Evolutionary conservation across 139 green algal species (phyloP).

Genomic region (Picochlorum sp.): DNA sequence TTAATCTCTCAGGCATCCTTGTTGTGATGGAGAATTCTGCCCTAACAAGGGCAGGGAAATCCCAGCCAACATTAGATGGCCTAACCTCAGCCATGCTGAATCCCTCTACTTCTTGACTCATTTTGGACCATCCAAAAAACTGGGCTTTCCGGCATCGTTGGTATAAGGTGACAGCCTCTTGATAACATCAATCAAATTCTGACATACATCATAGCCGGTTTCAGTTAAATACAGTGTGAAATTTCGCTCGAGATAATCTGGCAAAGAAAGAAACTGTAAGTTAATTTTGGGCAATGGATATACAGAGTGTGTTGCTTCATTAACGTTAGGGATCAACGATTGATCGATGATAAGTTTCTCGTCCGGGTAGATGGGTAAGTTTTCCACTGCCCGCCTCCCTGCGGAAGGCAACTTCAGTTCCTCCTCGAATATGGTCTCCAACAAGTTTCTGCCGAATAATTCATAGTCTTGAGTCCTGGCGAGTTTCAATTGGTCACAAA

Average conservation of each 20-base stretch:
- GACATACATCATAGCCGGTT: constrained; percentile 93
- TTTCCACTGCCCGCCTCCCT: constrained; percentile 73
- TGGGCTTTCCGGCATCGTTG: constrained; percentile 36
- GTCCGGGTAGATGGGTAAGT: constrained; percentile 94
- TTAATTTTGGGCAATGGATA: constrained; percentile 92
- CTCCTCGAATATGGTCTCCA: constrained; percentile 68
- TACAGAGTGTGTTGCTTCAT: constrained; percentile 38
- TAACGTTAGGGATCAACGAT: constrained; percentile 47
- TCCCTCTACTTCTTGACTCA: constrained; percentile 61
- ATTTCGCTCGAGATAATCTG: constrained; percentile 96
- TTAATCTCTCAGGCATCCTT: constrained; percentile 48
- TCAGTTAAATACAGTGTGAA: constrained; percentile 95
- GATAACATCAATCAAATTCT: constrained; percentile 84
- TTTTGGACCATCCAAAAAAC: constrained; percentile 90
- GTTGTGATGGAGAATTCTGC: constrained; percentile 58
- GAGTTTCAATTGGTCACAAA: constrained; percentile 70
- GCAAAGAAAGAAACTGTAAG: constrained; percentile 93
- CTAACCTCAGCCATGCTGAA: constrained; percentile 56
- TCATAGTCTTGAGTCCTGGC: constrained; percentile 62
- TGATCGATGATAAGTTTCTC: constrained; percentile 90
- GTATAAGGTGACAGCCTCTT: constrained; percentile 49
- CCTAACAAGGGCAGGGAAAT: constrained; percentile 70
- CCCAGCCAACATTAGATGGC: constrained; percentile 77
- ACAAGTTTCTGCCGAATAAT: constrained; percentile 51
- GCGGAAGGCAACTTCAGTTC: constrained; percentile 58